Base-by-base conservation (phyloP, 495 filamentous ascomycete genomes). In the Aspergillus steynii region DNA sequence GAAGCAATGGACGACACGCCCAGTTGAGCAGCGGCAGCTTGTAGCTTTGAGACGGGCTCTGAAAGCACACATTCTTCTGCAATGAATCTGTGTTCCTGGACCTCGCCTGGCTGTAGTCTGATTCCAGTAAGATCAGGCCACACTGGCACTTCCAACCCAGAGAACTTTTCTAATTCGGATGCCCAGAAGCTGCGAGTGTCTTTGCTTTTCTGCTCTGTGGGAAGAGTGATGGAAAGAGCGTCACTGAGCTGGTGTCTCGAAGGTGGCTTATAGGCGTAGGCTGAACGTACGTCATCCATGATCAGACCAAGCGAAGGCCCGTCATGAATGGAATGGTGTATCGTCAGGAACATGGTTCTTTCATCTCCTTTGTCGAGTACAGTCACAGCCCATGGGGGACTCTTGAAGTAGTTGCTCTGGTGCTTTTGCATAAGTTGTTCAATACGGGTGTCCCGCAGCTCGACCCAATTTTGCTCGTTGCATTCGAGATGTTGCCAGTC, bases 291-390 rank as follows among this genome's bases (percentile, higher is more conserved):
- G 55, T 74, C 69, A 53, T 66, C 63, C 57, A 72, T 51, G n/a
- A 77, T 66, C 7, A 68, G 61, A 10, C 53, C 45, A 5, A 77
- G 65, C 4, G 74, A 75, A 37, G 64, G 68, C 7, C 68, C 74
- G 56, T 77, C 74, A 15, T 71, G 70, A 29, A 77, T 63, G 1
- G 74, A 64, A 58, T 77, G 74, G 47, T 77, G 74, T 4, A 77
- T 56, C 3, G 70, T 69, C 6, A 77, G 20, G 32, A 74, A 63
- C 72, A 77, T 73, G 10, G 62, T 32, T 27, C 54, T 46, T 29
- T 60, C 50, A 10, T 50, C 7, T 3, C 63, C 68, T 26, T 62
- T 65, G 20, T 62, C 50, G 26, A 74, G 70, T 9, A 77, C 52
- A 10, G 74, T 74, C 26, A 77, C 65, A 25, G 72, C 74, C 67